Evolutionary conservation across 257 asterid genomes (phyloP), one percentile per base, ranked within the genome.

Genomic region (Voacanga thouarsii): DNA sequence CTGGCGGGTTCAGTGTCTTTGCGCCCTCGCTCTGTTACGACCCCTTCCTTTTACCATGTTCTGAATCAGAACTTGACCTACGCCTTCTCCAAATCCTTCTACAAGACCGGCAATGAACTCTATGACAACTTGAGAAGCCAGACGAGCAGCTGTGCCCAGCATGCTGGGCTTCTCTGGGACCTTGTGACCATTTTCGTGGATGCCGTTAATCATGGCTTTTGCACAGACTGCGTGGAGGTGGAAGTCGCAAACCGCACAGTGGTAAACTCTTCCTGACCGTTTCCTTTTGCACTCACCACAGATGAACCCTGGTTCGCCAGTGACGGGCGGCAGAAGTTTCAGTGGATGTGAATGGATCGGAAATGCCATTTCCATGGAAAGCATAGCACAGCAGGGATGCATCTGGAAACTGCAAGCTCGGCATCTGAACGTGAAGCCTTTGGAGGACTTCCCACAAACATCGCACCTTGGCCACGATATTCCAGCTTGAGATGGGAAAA

Each of bases 351-450:
- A 86, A 77, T 93, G 97, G 43, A 39, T 74, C 21, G 85, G 78
- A 61, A 82, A 79, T 60, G 63, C 80, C 79, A 86, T 84, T 67
- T 90, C 91, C 0, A 82, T 65, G 23, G 94, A 80, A 63, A 93
- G 90, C 95, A 84, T 89, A 75, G 96, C 97, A 51, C 98, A 93
- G 78, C 97, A 89, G 0, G 98, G 98, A 85, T 93, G 98, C 92
- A 93, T 92, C 85, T 91, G 96, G 90, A 93, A 93, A 72, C 80
- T 88, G 83, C 98, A 93, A 2, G 94, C 92, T 74, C 90, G 78
- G 89, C 98, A 93, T 84, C 97, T 65, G 84, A 78, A 93, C 76
- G 89, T 82, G 64, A 92, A 93, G 16, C 98, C 98, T 80, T 86
- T 92, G 41, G 84, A 60, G 6, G 97, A 87, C 81, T 87, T 93